phyloP scores from a whole-genome alignment of 345 rosid genomes.

The Aquilaria malaccensis region DNA sequence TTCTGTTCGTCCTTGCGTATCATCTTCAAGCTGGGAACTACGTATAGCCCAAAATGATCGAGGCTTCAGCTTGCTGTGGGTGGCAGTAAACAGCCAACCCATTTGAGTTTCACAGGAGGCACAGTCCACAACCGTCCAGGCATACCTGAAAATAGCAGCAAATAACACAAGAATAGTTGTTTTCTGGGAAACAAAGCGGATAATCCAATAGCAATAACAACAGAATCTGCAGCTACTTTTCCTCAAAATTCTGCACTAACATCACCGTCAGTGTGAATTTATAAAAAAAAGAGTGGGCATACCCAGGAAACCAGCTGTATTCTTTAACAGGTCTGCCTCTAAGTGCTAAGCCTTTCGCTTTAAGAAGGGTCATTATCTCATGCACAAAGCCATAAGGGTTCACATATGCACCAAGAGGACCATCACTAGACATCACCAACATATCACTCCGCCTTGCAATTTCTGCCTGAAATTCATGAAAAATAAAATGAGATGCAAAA shows the following conservation, averaged over 20 bases:
- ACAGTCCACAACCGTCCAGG: constrained; percentile 68
- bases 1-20: constrained; percentile 4
- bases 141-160: constrained; percentile 50
- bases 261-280: background rate
- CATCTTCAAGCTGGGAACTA: constrained; percentile 66
- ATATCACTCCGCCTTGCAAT: constrained; percentile 89
- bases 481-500: background rate
- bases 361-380: constrained; percentile 70
- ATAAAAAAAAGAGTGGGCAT: constrained; percentile 18
- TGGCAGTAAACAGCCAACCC: constrained; percentile 93
- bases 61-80: constrained; percentile 63
- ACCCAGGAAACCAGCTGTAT: constrained; percentile 99
- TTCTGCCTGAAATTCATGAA: constrained; percentile 38
- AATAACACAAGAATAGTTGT: background rate
- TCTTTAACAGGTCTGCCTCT: constrained; percentile 32
- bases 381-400: constrained; percentile 67
- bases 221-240: too few relatives aligned
- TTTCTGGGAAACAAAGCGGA: too few relatives aligned
- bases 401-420: constrained; percentile 97
- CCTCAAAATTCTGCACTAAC: background rate
- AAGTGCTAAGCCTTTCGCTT: constrained; percentile 66
- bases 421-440: constrained; percentile 95
- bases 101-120: constrained; percentile 46
- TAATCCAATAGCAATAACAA: too few relatives aligned
- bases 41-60: constrained; percentile 84